Base-by-base conservation (phyloP, 306 rosid species). In the Lathyrus oleraceus region DNA sequence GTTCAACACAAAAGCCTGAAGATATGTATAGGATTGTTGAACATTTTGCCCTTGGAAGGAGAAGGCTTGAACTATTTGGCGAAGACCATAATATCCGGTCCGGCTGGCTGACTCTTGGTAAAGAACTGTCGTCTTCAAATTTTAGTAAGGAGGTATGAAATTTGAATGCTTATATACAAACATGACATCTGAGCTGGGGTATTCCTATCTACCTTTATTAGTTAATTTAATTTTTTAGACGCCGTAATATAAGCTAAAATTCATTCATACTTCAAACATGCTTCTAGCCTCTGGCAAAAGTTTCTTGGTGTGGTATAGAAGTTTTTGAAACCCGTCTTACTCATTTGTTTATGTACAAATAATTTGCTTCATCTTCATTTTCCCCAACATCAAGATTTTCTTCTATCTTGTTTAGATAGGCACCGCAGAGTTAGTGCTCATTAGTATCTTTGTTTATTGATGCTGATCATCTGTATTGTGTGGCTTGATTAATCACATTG, bases 21-120 rank as follows among this genome's bases (percentile, higher is more conserved):
- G 99, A 95, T 67, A 95, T 95, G 99, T 95, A 95, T 68, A 86
- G 96, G 88, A 95, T 95, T 65, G 49, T 95, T 78, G 99, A 95
- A 86, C 99, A 95, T 86, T 95, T 95, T 85, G 93, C 99, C 68
- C 99, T 95, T 73, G 99, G 99, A 82, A 88, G 95, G 72, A 85
- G 99, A 83, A 89, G 99, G 70, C 92, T 95, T 21, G 97, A 92
- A 85, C 88, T 92, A 69, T 92, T 92, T 79, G 99, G 99, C 58
- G 99, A 91, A 81, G 97, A 95, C 81, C 97, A 95, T 82, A 95
- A 95, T 76, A 95, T 95, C 73, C 88, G 99, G 53, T 36, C 96
- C 2, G 99, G 99, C 53, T 95, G 99, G 99, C 74, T 95, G 81
- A 95, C 97, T 30, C 83, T 73, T 52, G 99, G 99, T 38, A 87